A percentile compares a stretch with the other conserved stretches of the same genome.
Evolutionary conservation across 257 asterid genomes (phyloP).

Genomic region (Leonotis leonurus): DNA sequence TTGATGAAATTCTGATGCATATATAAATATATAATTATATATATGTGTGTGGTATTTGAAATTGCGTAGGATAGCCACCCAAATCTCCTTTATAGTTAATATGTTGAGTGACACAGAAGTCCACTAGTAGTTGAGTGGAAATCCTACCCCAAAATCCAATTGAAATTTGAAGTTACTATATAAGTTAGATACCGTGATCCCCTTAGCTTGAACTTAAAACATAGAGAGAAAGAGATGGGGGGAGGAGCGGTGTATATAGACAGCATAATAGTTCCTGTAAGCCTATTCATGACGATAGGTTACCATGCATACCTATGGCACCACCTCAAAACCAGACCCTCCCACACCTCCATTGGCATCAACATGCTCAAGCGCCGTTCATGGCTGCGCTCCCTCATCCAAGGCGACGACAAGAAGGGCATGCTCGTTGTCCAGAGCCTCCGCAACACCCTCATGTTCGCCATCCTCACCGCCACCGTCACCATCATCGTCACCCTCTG

Average conservation of each 20-base stretch:
- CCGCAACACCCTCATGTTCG: conserved; percentile 62
- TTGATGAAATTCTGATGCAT: too few relatives aligned
- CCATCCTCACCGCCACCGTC: conserved; percentile 59
- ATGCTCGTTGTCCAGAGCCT: conserved; percentile 73
- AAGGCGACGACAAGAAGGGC: conserved; percentile 72
- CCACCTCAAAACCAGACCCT: conserved; percentile 39
- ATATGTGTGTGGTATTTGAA: too few relatives aligned
- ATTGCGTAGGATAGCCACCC: background rate
- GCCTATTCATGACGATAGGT: conserved; percentile 61
- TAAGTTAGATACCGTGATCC: background rate
- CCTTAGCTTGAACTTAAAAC: too few relatives aligned
- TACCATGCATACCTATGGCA: conserved; percentile 81
- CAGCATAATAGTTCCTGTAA: conserved; percentile 53
- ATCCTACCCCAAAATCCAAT: conserved; percentile 11
- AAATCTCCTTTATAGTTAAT: background rate
- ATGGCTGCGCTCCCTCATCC: conserved; percentile 60
- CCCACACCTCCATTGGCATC: conserved; percentile 50
- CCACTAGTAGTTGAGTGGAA: conserved; percentile 21
- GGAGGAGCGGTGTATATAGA: conserved; percentile 36
- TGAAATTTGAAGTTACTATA: background rate
- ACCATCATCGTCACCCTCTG: conserved; percentile 40
- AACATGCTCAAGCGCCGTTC: conserved; percentile 41
- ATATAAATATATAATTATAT: too few relatives aligned
- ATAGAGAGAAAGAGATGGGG: background rate
- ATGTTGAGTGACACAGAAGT: conserved; percentile 19